Percentiles rank a stretch among this genome's conserved stretches.
Conservation (phyloP, 169 alveolate species). For the Plasmodium gallinaceum region DNA sequence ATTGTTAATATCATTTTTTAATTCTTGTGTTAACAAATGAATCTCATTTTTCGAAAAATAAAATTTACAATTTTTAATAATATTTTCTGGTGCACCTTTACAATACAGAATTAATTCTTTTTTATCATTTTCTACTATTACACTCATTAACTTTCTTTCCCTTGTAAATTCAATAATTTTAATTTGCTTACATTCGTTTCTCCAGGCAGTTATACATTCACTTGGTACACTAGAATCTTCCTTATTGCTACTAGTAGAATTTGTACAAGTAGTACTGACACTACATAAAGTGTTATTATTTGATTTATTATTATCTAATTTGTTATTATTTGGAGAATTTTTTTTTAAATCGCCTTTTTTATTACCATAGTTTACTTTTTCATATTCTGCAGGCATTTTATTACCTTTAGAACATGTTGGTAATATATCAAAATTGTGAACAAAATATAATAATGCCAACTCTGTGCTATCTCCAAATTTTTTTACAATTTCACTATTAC, state of each 20-base stretch:
- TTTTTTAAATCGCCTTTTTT: background rate
- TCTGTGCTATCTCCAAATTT: constrained; percentile 77
- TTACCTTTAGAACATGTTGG: constrained; percentile 32
- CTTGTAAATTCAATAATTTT: constrained; percentile 94
- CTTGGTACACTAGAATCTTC: constrained; percentile 15
- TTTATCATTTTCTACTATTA: constrained; percentile 76
- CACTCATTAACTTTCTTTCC: constrained; percentile 97
- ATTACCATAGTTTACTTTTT: constrained; percentile 19
- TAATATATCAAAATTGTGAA: constrained; percentile 51
- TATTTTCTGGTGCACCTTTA: constrained; percentile 99
- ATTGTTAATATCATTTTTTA: constrained; percentile 85
- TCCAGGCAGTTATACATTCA: constrained; percentile 44
- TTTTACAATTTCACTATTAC: constrained; percentile 35
- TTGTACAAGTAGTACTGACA: background rate
- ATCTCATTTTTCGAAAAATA: constrained; percentile 89
- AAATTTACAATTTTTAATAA: constrained; percentile 89
- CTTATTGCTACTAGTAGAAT: background rate
- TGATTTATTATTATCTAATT: background rate
- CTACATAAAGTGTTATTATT: background rate
- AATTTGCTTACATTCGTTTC: constrained; percentile 41
- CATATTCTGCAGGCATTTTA: constrained; percentile 65
- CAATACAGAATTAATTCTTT: constrained; percentile 89
- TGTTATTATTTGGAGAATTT: background rate
- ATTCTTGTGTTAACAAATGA: constrained; percentile 85
- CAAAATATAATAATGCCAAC: constrained; percentile 59